Conservation (phyloP, 805 yeast species). For the Wickerhamomyces rabaulensis region DNA sequence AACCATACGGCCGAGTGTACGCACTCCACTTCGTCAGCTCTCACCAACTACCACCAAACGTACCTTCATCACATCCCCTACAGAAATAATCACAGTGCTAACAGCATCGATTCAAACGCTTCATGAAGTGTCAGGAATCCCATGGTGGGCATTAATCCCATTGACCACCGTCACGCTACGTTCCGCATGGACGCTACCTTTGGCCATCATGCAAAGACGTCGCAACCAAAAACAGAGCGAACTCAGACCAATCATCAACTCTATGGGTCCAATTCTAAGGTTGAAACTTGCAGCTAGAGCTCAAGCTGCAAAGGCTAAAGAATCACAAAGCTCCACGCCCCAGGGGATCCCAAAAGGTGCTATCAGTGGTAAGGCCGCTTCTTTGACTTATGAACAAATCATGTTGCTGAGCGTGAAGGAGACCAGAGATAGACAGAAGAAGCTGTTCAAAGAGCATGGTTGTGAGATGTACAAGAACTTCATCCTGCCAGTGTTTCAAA, state of each 20-base stretch:
- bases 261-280: constrained; percentile 71
- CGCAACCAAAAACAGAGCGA: constrained; percentile 66
- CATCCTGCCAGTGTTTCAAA: constrained; percentile 70
- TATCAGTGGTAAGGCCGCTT: constrained; percentile 21
- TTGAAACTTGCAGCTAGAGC: constrained; percentile 39
- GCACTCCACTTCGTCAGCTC: neutral
- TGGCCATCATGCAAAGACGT: constrained; percentile 67
- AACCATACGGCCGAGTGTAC: neutral
- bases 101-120: constrained; percentile 36
- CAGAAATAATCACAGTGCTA: constrained; percentile 12
- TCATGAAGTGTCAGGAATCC: constrained; percentile 56
- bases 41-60: constrained; percentile 1
- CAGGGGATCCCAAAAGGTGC: constrained; percentile 6
- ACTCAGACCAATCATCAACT: constrained; percentile 64
- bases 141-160: constrained; percentile 85
- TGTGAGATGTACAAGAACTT: constrained; percentile 81
- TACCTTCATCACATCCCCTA: constrained; percentile 9
- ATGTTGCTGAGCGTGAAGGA: constrained; percentile 71
- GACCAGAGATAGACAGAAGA: constrained; percentile 66
- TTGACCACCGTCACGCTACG: constrained; percentile 62
- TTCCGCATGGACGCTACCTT: constrained; percentile 64
- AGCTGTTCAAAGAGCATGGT: constrained; percentile 56
- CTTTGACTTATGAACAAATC: constrained; percentile 74
- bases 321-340: constrained; percentile 23
- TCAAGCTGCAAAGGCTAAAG: constrained; percentile 19